A percentile compares a stretch with the other conserved stretches of the same genome.
Conservation (phyloP, 2,329 filamentous ascomycete genomes). For the Colletotrichum godetiae region DNA sequence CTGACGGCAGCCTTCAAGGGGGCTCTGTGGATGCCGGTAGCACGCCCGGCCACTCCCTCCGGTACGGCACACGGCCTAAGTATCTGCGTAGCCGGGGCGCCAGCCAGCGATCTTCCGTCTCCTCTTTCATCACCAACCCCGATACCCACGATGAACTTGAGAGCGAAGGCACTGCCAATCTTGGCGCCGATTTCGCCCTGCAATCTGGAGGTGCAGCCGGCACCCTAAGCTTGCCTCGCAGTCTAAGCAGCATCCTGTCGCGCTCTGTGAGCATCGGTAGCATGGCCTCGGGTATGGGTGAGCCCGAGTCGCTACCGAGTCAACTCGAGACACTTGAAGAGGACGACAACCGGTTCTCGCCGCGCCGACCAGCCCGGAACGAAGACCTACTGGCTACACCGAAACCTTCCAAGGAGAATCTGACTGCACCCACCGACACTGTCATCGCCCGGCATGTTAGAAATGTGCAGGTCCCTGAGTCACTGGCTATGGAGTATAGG, state of each 20-base stretch:
- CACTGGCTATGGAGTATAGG: slow-evolving; percentile 86
- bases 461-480: slow-evolving; percentile 91
- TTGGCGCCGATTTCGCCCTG: slow-evolving; percentile 80
- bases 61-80: slow-evolving; percentile 61
- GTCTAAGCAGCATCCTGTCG: slow-evolving; percentile 68
- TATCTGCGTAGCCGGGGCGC: slow-evolving; percentile 68
- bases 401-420: slow-evolving; percentile 65
- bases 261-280: slow-evolving; percentile 89
- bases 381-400: slow-evolving; percentile 75
- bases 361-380: slow-evolving; percentile 48
- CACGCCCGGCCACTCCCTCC: slow-evolving; percentile 59
- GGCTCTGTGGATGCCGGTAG: slow-evolving; percentile 55
- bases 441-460: slow-evolving; percentile 88
- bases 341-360: slow-evolving; percentile 52
- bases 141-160: slow-evolving; percentile 70
- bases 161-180: slow-evolving; percentile 78
- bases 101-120: slow-evolving; percentile 71
- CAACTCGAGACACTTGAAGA: slow-evolving; percentile 64
- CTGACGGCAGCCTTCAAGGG: slow-evolving; percentile 46
- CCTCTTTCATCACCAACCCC: slow-evolving; percentile 66
- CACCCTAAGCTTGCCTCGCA: slow-evolving; percentile 60
- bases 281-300: slow-evolving; percentile 81
- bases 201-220: slow-evolving; percentile 84
- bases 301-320: slow-evolving; percentile 59
- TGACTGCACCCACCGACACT: slow-evolving; percentile 83